These are phyloP conservation scores for Rhodotorula sp. DNA, from an alignment of 1,284 basidiomycete species.

Conservation along the genomic window DNA sequence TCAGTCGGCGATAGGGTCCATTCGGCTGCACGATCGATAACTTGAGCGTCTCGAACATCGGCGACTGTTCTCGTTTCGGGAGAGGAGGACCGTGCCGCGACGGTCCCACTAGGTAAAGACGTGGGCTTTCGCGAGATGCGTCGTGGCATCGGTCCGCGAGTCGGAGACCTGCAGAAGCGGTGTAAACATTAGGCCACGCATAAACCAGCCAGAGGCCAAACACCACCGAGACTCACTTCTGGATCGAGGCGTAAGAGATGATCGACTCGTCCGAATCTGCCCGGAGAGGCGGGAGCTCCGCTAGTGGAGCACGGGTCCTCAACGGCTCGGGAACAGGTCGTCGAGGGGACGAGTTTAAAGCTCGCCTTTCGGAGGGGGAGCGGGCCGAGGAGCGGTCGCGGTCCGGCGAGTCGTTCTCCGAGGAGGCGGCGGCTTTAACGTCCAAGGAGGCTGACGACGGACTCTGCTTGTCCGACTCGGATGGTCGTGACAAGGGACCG, in stretches of 20 bases:
- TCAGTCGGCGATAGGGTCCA: too few relatives aligned
- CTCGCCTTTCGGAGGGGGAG: neutral
- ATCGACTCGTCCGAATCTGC: neutral
- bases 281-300: neutral
- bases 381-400: too few relatives aligned
- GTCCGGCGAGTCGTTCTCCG: too few relatives aligned
- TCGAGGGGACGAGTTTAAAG: neutral
- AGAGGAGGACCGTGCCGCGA: too few relatives aligned
- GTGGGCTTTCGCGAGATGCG: constrained; percentile 22
- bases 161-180: neutral
- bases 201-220: neutral
- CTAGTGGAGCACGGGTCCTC: neutral
- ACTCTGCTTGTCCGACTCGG: too few relatives aligned
- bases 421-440: too few relatives aligned
- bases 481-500: too few relatives aligned
- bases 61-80: too few relatives aligned
- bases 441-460: too few relatives aligned
- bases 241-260: neutral
- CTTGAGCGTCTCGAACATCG: too few relatives aligned
- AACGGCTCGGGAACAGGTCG: neutral
- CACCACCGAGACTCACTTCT: neutral
- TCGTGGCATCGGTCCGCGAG: neutral
- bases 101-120: neutral
- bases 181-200: neutral
- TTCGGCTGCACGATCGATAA: too few relatives aligned